A percentile compares a stretch with the other conserved stretches of the same genome.
phyloP scores from a whole-genome alignment of 2,329 filamentous ascomycete species.

The Neonectria punicea region DNA sequence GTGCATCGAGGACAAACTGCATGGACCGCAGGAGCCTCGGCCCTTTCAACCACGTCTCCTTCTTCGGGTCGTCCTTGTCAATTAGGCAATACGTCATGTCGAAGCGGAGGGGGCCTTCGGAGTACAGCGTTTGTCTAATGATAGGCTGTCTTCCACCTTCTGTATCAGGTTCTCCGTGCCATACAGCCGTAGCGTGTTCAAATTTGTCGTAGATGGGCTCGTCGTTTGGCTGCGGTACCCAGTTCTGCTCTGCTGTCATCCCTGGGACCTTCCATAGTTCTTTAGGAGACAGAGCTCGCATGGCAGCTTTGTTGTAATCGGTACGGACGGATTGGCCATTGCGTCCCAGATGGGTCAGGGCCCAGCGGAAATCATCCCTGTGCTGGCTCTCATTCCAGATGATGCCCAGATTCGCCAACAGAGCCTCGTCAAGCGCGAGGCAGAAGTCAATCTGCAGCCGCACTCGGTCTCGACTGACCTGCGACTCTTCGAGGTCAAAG shows the following conservation, averaged over 20 bases:
- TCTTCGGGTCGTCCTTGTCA: neutral
- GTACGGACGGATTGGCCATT: neutral
- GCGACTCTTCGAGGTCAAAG: neutral
- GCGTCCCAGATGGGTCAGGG: neutral
- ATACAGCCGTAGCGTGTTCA: neutral
- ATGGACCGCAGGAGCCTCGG: neutral
- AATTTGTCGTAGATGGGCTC: neutral
- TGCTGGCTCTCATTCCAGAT: neutral
- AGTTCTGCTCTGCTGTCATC: neutral
- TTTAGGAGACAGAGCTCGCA: neutral
- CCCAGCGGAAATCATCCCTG: neutral
- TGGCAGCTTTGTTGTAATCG: neutral
- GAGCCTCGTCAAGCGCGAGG: neutral
- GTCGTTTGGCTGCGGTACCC: neutral
- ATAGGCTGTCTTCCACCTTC: neutral
- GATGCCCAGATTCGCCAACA: neutral
- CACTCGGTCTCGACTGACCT: neutral
- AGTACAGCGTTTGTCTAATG: neutral
- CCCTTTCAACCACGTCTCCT: neutral
- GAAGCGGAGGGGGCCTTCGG: neutral
- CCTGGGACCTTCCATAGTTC: neutral
- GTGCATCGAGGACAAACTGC: neutral
- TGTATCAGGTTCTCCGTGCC: neutral
- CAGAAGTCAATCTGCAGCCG: neutral
- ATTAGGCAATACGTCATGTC: neutral